Evolutionary conservation across 352 stramenopile genomes (phyloP).

Genomic region (Phytophthora citrophthora): DNA sequence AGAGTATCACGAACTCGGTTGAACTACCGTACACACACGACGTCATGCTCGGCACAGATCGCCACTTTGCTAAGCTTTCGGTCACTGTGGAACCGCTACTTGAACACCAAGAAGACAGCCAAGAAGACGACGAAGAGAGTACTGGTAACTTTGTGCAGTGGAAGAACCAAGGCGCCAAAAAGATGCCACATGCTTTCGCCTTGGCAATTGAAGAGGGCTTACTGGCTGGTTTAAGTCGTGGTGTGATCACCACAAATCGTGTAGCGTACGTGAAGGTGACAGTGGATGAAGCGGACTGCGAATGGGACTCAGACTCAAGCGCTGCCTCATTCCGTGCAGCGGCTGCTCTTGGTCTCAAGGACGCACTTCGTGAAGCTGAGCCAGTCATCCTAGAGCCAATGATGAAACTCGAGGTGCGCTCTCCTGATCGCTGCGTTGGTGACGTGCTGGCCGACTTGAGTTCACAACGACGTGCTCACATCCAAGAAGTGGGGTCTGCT

Average conservation of each 20-base stretch:
- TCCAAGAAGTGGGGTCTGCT: slow-evolving; percentile 64
- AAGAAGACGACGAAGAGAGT: slow-evolving; percentile 18
- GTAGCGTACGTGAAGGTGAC: slow-evolving; percentile 72
- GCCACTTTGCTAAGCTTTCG: slow-evolving; percentile 73
- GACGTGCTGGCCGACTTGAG: slow-evolving; percentile 82
- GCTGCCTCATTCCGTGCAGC: slow-evolving; percentile 68
- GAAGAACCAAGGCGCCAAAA: slow-evolving; percentile 54
- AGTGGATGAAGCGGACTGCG: slow-evolving; percentile 62
- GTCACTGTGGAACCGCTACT: slow-evolving; percentile 58
- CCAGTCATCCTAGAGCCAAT: slow-evolving; percentile 76
- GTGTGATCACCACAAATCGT: slow-evolving; percentile 63
- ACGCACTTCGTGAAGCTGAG: slow-evolving; percentile 57
- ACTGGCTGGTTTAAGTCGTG: slow-evolving; percentile 59
- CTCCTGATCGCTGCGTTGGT: slow-evolving; percentile 65
- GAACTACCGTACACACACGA: slow-evolving; percentile 60
- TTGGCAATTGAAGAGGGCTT: slow-evolving; percentile 75
- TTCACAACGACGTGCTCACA: slow-evolving; percentile 68
- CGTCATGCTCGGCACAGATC: slow-evolving; percentile 71
- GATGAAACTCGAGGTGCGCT: slow-evolving; percentile 79
- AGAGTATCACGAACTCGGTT: slow-evolving; percentile 70
- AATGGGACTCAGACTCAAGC: slow-evolving; percentile 72
- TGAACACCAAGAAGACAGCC: slow-evolving; percentile 35
- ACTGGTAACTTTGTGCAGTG: slow-evolving; percentile 69
- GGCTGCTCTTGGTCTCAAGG: slow-evolving; percentile 59
- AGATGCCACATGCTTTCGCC: slow-evolving; percentile 68